Evolutionary conservation across 495 filamentous ascomycete genomes (phyloP), one percentile per base, ranked within the genome.

Genomic region (Hypoxylon rickii): DNA sequence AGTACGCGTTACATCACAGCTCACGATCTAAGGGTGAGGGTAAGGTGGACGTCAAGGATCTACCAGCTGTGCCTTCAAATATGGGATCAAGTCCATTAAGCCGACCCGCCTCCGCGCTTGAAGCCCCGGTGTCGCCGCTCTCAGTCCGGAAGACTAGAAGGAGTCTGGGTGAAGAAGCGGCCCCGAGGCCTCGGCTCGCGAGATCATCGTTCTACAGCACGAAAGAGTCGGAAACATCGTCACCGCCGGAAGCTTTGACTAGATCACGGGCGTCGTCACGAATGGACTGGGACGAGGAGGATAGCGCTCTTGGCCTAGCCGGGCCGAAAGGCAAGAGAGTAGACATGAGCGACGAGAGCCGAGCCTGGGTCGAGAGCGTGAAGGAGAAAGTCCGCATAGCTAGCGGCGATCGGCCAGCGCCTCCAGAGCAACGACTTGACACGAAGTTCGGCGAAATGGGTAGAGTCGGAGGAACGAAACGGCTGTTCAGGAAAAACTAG

Each of bases 1-100:
- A 96, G 67, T 98, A 96, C 63, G 91, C 90, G 16, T 80, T 83
- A 38, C 94, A 98, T 69, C 94, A 97, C 67, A 88, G 90, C 34
- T 81, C 81, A 3, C 73, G 84, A 13, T 78, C 81, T 24, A 73
- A 73, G 10, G 65, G 64, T 34, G 70, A 70, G 19, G 69, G 76
- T 18, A 80, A 78, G 62, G 73, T 85, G 33, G 83, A 89, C 65
- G 75, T 89, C 40, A 78, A 80, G 50, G 85, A 85, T 50, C 54
- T 85, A 4, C 71, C 77, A 21, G 51, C 66, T 38, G 32, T 55
- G 18, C 34, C 57, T 48, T 26, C 57, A 52, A 42, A 48, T 6
- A 12, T 59, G 21, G 67, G 62, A 6, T 73, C 74, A 10, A 81
- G 73, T 24, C 79, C 78, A 36, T 70, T 68, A 7, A 75, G 69